Base-by-base conservation (phyloP, 1,284 basidiomycete genomes). In the Ceratobasidium sp. region DNA sequence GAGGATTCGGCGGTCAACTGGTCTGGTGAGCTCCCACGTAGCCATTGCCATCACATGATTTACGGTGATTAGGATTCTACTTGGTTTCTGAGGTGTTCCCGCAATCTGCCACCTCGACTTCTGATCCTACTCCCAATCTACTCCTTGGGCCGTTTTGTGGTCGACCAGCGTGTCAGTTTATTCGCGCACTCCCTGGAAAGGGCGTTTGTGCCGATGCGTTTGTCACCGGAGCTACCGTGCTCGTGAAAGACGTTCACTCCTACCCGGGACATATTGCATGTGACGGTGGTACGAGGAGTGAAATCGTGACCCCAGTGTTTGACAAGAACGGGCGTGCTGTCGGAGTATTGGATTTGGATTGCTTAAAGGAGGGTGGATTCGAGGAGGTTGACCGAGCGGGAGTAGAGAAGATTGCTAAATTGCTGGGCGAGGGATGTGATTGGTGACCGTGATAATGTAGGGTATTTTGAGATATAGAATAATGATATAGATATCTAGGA, bases 241-340 rank as follows among this genome's bases (percentile, higher is more conserved):
- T 94, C 10, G 91, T 95, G 0, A 78, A 80, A 15, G 85, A 94
- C 70, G 92, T 96, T 34, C 84, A 91, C 29, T 79, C 78, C 1
- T 94, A 94, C 76, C 91, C 92, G 0, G 92, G 93, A 0, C 94
- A 96, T 76, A 94, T 95, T 72, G 92, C 92, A 2, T 96, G 94
- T 75, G 93, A 95, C 74, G 90, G 87, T 17, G 86, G 88, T 68
- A 94, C 93, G 1, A 89, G 89, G 75, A 93, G 92, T 74, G 94
- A 96, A 77, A 87, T 96, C 62, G 93, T 95, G 8, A 82, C 89
- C 69, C 93, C 94, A 2, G 81, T 96, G 32, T 77, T 90, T 50
- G 73, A 84, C 22, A 72, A 69, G 43, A 76, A 17, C 35, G 78
- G 78, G 20, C 73, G 80, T 50, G 81, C 82, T 1, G 77, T 94